Conservation (phyloP, 768 basidiomycete species). For the Russula ochroleuca region DNA sequence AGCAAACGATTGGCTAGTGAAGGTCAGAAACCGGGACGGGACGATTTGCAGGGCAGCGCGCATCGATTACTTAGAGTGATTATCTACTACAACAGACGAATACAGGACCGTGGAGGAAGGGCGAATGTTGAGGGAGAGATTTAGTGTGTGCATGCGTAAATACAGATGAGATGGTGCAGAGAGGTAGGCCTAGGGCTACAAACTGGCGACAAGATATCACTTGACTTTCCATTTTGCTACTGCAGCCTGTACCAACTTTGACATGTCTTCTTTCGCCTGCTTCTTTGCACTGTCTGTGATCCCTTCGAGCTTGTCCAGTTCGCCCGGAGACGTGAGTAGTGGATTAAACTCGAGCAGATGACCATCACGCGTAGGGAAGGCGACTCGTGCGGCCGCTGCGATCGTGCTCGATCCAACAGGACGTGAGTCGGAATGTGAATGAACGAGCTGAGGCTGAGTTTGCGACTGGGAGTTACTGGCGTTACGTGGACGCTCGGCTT, state of each 20-base stretch:
- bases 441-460: slow-evolving; percentile 7
- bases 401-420: not conserved
- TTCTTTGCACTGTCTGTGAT: slow-evolving; percentile 81
- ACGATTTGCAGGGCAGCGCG: slow-evolving; percentile 23
- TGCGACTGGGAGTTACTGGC: slow-evolving; percentile 41
- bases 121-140: not conserved
- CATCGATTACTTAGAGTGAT: slow-evolving; percentile 21
- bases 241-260: slow-evolving; percentile 62
- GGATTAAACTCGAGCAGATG: slow-evolving; percentile 85
- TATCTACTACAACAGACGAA: slow-evolving; percentile 12
- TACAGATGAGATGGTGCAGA: slow-evolving; percentile 12
- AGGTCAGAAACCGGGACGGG: slow-evolving; percentile 58
- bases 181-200: not conserved
- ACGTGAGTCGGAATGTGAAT: slow-evolving; percentile 30
- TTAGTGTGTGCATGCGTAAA: slow-evolving; percentile 16
- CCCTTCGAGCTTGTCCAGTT: slow-evolving; percentile 71
- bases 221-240: slow-evolving; percentile 65
- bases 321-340: slow-evolving; percentile 61
- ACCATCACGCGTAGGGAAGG: slow-evolving; percentile 78
- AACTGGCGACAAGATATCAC: not conserved
- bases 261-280: slow-evolving; percentile 73
- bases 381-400: slow-evolving; percentile 50
- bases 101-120: slow-evolving; percentile 13
- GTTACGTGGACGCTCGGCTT: slow-evolving; percentile 41
- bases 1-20: slow-evolving; percentile 44